These are phyloP conservation scores for Saccharomyces hybrid DNA, from an alignment of 1,139 yeast genomes.

Conservation along the genomic window DNA sequence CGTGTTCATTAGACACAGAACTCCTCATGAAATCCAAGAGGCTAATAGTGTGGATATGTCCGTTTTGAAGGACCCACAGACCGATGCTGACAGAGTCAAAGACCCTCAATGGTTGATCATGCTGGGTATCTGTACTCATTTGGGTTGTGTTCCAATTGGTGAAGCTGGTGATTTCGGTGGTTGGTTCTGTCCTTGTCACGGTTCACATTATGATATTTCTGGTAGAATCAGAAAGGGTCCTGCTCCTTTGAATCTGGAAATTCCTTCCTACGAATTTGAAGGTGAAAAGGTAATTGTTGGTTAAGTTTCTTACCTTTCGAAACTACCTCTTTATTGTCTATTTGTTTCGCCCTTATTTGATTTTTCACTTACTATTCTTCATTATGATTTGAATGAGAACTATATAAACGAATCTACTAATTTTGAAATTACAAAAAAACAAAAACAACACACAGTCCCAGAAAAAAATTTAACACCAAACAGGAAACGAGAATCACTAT, in stretches of 20 bases:
- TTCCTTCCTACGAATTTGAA: slow-evolving; percentile 84
- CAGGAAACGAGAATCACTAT: not conserved
- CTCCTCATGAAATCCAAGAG: slow-evolving; percentile 85
- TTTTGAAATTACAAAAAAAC: not conserved
- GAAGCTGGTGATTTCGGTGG: slow-evolving; percentile 99
- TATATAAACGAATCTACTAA: not conserved
- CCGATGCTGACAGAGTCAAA: slow-evolving; percentile 87
- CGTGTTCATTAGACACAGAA: slow-evolving; percentile 98
- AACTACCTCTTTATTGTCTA: not conserved
- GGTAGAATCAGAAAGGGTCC: slow-evolving; percentile 99
- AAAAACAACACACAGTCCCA: not conserved
- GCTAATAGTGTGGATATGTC: slow-evolving; percentile 76
- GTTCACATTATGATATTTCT: slow-evolving; percentile 98
- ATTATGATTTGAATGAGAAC: not conserved
- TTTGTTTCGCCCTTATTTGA: not conserved
- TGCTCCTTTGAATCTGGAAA: slow-evolving; percentile 97
- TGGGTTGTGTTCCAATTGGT: slow-evolving; percentile 99
- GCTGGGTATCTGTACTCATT: slow-evolving; percentile 99
- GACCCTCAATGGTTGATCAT: slow-evolving; percentile 98
- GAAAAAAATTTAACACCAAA: not conserved
- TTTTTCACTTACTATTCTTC: not conserved
- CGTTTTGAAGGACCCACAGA: slow-evolving; percentile 86
- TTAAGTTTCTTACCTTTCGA: slow-evolving; percentile 31
- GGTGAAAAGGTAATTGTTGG: slow-evolving; percentile 77
- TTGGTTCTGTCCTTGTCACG: slow-evolving; percentile 99